These are phyloP conservation scores for Coffea canephora DNA, from an alignment of 257 asterid genomes.

Conservation along the genomic window DNA sequence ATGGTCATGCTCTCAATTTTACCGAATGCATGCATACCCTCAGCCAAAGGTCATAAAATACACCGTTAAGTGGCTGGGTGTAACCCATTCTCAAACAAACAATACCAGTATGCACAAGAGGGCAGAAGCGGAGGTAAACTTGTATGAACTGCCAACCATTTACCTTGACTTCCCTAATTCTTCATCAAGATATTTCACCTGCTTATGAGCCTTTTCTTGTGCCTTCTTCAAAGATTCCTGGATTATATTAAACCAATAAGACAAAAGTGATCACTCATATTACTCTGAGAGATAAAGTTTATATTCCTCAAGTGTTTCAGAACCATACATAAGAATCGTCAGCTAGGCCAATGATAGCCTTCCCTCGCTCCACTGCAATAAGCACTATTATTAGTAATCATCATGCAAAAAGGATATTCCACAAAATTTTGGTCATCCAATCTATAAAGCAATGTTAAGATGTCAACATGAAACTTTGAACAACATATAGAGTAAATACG, in stretches of 20 bases:
- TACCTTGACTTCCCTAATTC: constrained; percentile 63
- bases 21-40: no score
- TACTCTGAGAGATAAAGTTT: background rate
- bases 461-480: background rate
- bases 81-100: background rate
- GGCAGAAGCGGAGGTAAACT: background rate
- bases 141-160: background rate
- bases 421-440: background rate
- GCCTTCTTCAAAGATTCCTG: constrained; percentile 53
- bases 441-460: background rate
- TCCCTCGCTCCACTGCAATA: constrained; percentile 54
- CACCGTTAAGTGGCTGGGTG: background rate
- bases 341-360: constrained; percentile 35
- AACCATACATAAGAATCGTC: constrained; percentile 54
- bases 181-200: constrained; percentile 67
- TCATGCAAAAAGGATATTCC: background rate
- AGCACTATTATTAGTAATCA: background rate
- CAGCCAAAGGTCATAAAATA: no score
- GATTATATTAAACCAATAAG: constrained; percentile 10
- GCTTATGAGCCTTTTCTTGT: constrained; percentile 51
- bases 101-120: no score
- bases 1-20: no score
- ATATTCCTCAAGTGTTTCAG: background rate
- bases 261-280: background rate
- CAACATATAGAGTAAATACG: background rate